A percentile compares a stretch with the other conserved stretches of the same genome.
These are phyloP conservation scores for Ophiostoma quercus DNA, from an alignment of 2,329 filamentous ascomycete genomes.

Conservation along the genomic window DNA sequence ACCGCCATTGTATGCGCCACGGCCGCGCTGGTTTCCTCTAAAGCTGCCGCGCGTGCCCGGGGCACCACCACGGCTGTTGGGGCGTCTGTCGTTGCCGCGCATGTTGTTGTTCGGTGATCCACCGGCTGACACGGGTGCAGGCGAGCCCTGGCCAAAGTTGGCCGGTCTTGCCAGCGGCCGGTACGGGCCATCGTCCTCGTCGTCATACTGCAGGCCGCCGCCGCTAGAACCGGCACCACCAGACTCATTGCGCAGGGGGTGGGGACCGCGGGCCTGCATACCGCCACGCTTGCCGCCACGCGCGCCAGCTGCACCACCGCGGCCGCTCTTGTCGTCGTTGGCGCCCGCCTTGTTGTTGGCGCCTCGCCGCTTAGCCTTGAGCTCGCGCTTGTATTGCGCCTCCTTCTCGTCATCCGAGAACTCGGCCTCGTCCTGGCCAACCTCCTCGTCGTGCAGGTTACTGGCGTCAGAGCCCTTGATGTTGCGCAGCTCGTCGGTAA, in stretches of 20 bases:
- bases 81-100: slow-evolving; percentile 34
- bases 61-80: slow-evolving; percentile 36
- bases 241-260: slow-evolving; percentile 40
- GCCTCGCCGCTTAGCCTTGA: slow-evolving; percentile 60
- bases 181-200: slow-evolving; percentile 64
- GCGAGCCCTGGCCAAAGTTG: slow-evolving; percentile 49
- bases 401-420: slow-evolving; percentile 97
- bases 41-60: slow-evolving; percentile 24
- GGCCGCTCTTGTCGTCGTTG: slow-evolving; percentile 8
- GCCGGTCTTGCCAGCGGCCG: slow-evolving; percentile 64
- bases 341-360: slow-evolving; percentile 29
- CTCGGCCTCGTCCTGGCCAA: slow-evolving; percentile 78
- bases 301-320: background rate
- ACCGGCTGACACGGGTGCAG: slow-evolving; percentile 37
- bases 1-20: slow-evolving; percentile 24
- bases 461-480: slow-evolving; percentile 89
- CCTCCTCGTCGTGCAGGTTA: slow-evolving; percentile 91
- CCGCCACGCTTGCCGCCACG: slow-evolving; percentile 13
- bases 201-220: slow-evolving; percentile 58
- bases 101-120: slow-evolving; percentile 33
- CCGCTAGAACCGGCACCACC: slow-evolving; percentile 30
- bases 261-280: slow-evolving; percentile 22
- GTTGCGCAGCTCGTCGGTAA: slow-evolving; percentile 73
- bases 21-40: slow-evolving; percentile 18
- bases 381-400: slow-evolving; percentile 66